Percentiles rank a stretch among this genome's conserved stretches.
Evolutionary conservation across 768 basidiomycete species (phyloP).

Genomic region (Daedaleopsis sinensis): DNA sequence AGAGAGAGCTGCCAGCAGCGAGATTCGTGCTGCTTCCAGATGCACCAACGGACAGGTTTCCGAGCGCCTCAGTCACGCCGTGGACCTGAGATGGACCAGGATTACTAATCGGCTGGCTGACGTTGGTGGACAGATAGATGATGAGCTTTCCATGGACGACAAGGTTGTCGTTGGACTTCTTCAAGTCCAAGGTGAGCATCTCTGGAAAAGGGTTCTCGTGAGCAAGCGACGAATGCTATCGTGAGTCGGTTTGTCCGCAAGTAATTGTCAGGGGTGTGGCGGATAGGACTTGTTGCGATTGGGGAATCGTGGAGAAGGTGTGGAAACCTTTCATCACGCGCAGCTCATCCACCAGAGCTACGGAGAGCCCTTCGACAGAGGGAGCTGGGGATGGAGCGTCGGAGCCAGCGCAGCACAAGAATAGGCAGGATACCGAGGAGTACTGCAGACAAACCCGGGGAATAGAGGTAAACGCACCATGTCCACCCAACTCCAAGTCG

Average conservation of each 20-base stretch:
- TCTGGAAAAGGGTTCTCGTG: constrained; percentile 42
- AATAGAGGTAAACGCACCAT: constrained; percentile 63
- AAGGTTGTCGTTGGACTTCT: constrained; percentile 98
- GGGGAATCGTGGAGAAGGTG: too few species aligned
- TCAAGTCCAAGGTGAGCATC: constrained; percentile 95
- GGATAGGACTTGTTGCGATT: too few species aligned
- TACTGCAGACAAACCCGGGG: neutral
- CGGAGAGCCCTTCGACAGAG: too few species aligned
- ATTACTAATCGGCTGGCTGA: constrained; percentile 81
- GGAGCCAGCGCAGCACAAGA: neutral
- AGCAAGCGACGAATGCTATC: neutral
- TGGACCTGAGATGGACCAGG: constrained; percentile 76
- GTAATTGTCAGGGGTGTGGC: neutral
- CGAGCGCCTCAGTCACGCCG: constrained; percentile 58
- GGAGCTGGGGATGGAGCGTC: too few species aligned
- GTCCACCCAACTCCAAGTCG: constrained; percentile 90
- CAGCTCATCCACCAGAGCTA: too few species aligned
- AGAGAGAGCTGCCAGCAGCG: constrained; percentile 46
- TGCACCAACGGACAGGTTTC: constrained; percentile 61
- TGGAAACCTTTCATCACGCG: too few species aligned
- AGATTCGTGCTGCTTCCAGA: constrained; percentile 45
- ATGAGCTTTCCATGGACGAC: constrained; percentile 98
- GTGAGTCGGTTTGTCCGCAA: neutral
- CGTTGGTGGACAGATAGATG: constrained; percentile 93
- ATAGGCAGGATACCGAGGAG: neutral